A percentile compares a stretch with the other conserved stretches of the same genome.
phyloP scores from a whole-genome alignment of 257 asterid species.

The Ocimum tenuiflorum region DNA sequence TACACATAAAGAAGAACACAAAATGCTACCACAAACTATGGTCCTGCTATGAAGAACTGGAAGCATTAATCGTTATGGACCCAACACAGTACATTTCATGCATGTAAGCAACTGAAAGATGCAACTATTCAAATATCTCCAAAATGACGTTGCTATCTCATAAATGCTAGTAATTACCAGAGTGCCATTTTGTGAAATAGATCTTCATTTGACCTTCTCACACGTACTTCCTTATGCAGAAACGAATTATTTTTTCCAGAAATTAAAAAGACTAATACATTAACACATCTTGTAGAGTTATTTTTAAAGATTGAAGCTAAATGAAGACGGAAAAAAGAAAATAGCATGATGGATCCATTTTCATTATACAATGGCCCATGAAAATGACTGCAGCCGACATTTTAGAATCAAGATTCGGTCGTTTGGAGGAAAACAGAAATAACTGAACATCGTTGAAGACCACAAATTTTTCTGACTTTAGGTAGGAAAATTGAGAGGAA shows the following conservation, averaged over 20 bases:
- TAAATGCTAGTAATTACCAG: slow-evolving; percentile 28
- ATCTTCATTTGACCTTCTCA: too few species aligned
- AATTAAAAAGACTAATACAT: background rate
- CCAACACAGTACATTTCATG: too few species aligned
- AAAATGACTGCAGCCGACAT: slow-evolving; percentile 32
- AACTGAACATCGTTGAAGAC: slow-evolving; percentile 27
- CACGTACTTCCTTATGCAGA: too few species aligned
- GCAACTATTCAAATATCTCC: too few species aligned
- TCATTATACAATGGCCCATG: slow-evolving; percentile 6
- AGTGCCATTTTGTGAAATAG: background rate
- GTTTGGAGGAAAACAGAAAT: slow-evolving; percentile 24
- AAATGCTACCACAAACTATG: slow-evolving; percentile 46
- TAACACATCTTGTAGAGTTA: too few species aligned
- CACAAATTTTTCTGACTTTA: background rate
- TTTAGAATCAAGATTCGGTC: slow-evolving; percentile 19
- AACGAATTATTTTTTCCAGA: background rate
- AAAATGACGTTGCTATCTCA: slow-evolving; percentile 18
- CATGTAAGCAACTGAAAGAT: slow-evolving; percentile 18
- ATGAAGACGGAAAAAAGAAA: too few species aligned
- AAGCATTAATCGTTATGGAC: slow-evolving; percentile 34
- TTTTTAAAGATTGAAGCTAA: too few species aligned
- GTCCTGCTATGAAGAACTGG: slow-evolving; percentile 38
- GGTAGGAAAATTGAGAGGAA: background rate
- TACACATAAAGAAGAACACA: slow-evolving; percentile 23
- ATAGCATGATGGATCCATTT: background rate